These are phyloP conservation scores for Spathaspora boniae DNA, from an alignment of 805 yeast genomes.

Conservation along the genomic window DNA sequence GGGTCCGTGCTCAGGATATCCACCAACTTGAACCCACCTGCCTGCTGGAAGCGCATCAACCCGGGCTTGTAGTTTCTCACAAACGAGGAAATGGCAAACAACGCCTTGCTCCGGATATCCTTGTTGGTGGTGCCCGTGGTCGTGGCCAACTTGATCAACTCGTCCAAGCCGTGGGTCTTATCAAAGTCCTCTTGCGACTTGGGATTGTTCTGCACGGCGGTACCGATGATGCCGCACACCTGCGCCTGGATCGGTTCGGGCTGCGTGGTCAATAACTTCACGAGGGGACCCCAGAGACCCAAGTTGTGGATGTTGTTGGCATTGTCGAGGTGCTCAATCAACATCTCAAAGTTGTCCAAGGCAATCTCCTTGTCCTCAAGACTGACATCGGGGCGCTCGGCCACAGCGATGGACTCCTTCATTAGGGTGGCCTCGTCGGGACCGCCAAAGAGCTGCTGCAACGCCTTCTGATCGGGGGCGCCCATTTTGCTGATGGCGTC, in stretches of 20 bases:
- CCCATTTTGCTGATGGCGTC: conserved; percentile 64
- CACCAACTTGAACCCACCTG: conserved; percentile 58
- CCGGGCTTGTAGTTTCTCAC: conserved; percentile 65
- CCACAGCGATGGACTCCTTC: conserved; percentile 69
- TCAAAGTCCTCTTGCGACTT: conserved; percentile 66
- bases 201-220: conserved; percentile 90
- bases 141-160: conserved; percentile 41
- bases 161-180: conserved; percentile 44
- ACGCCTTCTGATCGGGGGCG: conserved; percentile 71
- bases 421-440: conserved; percentile 88
- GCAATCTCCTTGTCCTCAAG: conserved; percentile 69
- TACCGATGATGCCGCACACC: conserved; percentile 76
- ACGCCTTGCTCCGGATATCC: conserved; percentile 53
- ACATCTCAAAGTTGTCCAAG: conserved; percentile 87
- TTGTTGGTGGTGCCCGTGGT: conserved; percentile 22
- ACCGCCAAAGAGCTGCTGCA: conserved; percentile 72
- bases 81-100: conserved; percentile 74
- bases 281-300: conserved; percentile 73
- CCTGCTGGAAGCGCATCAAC: conserved; percentile 50
- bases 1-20: background rate
- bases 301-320: conserved; percentile 87
- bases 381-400: conserved; percentile 54
- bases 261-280: conserved; percentile 40
- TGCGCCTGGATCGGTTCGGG: conserved; percentile 44
- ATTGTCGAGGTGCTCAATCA: conserved; percentile 89